These are phyloP conservation scores for Populus euphratica DNA, from an alignment of 345 rosid species.

Conservation along the genomic window DNA sequence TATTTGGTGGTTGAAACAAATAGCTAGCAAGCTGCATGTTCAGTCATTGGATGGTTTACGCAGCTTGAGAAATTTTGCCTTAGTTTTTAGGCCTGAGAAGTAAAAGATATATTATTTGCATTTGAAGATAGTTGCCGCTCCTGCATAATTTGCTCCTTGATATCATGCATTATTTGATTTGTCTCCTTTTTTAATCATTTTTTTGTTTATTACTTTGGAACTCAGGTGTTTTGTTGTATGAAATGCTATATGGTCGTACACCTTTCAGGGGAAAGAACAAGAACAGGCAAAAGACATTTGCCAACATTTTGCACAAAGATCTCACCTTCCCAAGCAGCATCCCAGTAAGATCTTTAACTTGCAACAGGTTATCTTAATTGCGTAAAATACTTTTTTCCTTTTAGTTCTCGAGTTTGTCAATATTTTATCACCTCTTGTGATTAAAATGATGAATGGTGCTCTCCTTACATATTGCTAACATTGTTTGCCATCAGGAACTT, in stretches of 20 bases:
- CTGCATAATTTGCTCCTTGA: not conserved
- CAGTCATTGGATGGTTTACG: not conserved
- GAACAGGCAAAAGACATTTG: constrained; percentile 92
- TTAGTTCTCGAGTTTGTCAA: not conserved
- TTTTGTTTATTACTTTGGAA: constrained; percentile 12
- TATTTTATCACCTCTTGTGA: not conserved
- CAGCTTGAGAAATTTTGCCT: not conserved
- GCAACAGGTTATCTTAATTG: not conserved
- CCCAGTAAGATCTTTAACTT: constrained; percentile 41
- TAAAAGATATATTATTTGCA: not conserved
- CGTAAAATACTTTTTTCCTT: not conserved
- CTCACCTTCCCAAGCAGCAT: constrained; percentile 96
- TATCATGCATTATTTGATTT: not conserved
- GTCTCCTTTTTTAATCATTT: not conserved
- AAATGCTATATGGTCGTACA: constrained; percentile 97
- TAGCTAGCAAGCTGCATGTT: not conserved
- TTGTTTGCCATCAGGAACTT: not conserved
- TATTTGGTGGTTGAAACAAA: not conserved
- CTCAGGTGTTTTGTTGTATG: constrained; percentile 83
- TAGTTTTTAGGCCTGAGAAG: not conserved
- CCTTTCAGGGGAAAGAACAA: constrained; percentile 96
- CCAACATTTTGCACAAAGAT: constrained; percentile 89
- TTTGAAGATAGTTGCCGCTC: not conserved
- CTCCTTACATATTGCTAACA: not conserved
- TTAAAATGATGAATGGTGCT: not conserved